phyloP scores from a whole-genome alignment of 805 yeast species.

The Candida endomychidarum region DNA sequence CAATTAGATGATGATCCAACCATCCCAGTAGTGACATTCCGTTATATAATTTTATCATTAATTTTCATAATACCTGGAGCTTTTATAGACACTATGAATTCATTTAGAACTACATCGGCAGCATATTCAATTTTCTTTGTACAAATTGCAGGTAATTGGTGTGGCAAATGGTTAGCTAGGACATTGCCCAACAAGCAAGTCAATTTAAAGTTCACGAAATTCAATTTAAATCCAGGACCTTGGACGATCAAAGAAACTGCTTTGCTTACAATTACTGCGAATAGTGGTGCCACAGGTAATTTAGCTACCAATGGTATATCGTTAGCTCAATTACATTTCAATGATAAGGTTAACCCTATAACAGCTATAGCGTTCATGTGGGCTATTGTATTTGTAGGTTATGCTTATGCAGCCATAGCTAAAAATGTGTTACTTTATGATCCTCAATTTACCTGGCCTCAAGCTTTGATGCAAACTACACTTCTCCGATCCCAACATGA shows the following conservation, averaged over 20 bases:
- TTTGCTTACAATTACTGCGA: conserved; percentile 51
- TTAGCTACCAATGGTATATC: conserved; percentile 49
- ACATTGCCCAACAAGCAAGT: conserved; percentile 34
- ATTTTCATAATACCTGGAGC: conserved; percentile 43
- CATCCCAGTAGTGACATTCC: conserved; percentile 38
- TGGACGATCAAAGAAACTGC: conserved; percentile 57
- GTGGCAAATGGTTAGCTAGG: conserved; percentile 46
- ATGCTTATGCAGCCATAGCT: conserved; percentile 53
- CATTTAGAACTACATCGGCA: conserved; percentile 46
- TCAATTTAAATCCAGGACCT: conserved; percentile 51
- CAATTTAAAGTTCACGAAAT: conserved; percentile 18
- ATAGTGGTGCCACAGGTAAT: conserved; percentile 53
- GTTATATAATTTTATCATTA: conserved; percentile 33
- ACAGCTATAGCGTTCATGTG: conserved; percentile 49
- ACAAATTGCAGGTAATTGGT: conserved; percentile 48
- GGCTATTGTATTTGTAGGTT: conserved; percentile 53
- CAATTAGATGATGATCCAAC: conserved; percentile 40
- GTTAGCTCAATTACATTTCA: conserved; percentile 46
- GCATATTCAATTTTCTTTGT: conserved; percentile 53
- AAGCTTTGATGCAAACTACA: conserved; percentile 53
- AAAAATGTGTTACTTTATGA: conserved; percentile 46
- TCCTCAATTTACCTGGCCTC: conserved; percentile 51
- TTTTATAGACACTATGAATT: conserved; percentile 41
- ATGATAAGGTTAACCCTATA: conserved; percentile 31
- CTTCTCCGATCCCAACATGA: conserved; percentile 33